phyloP scores from a whole-genome alignment of 805 yeast species.

The Nakazawaea ernobii region DNA sequence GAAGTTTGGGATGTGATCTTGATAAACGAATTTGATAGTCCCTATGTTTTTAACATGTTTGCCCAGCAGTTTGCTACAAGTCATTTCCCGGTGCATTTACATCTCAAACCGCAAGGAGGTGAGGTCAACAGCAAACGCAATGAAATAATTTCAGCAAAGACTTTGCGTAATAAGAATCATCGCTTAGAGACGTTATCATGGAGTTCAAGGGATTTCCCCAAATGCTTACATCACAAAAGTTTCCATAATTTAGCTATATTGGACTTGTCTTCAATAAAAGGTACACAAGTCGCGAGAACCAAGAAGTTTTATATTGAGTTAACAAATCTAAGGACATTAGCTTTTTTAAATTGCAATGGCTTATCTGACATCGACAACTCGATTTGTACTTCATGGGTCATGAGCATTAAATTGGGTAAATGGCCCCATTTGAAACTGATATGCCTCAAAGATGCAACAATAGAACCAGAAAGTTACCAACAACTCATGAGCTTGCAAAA shows the following conservation, averaged over 20 bases:
- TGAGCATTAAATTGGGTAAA: constrained; percentile 20
- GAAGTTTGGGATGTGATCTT: constrained; percentile 27
- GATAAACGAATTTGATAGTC: constrained; percentile 24
- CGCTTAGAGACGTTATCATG: constrained; percentile 28
- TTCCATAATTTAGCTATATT: constrained; percentile 15
- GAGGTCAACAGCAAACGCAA: constrained; percentile 13
- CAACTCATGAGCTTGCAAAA: background rate
- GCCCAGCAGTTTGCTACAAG: constrained; percentile 14
- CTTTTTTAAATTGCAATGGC: constrained; percentile 7
- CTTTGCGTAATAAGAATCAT: constrained; percentile 17
- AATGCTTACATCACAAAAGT: background rate
- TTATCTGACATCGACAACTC: constrained; percentile 13
- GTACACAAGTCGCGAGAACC: background rate
- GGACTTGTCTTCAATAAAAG: constrained; percentile 12
- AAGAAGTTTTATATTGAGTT: constrained; percentile 2
- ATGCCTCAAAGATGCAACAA: background rate
- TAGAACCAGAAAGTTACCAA: background rate
- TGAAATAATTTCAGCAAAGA: constrained; percentile 15
- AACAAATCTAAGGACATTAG: constrained; percentile 8
- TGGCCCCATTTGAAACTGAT: constrained; percentile 14
- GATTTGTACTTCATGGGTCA: constrained; percentile 20
- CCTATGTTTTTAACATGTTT: constrained; percentile 22
- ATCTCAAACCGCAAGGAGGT: constrained; percentile 13
- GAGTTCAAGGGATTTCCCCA: constrained; percentile 17
- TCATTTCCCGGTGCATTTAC: constrained; percentile 16